Percentiles rank a stretch among this genome's conserved stretches.
Conservation (phyloP, 768 basidiomycete genomes). For the Russula ochroleuca region DNA sequence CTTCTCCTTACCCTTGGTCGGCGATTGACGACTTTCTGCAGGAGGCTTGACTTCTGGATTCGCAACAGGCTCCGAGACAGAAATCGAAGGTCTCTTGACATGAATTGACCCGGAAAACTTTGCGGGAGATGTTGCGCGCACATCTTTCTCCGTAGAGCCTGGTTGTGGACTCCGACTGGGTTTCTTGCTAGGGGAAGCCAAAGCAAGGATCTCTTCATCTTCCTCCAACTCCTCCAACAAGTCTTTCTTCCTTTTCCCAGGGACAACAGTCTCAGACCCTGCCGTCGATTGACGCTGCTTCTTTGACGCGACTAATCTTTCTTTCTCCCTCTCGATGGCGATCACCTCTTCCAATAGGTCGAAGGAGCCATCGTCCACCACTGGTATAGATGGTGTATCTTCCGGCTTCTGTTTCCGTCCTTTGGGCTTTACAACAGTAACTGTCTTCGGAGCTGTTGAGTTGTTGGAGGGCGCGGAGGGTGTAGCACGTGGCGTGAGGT, state of each 20-base stretch:
- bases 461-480: conserved; percentile 28
- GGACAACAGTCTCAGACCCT: conserved; percentile 23
- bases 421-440: conserved; percentile 30
- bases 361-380: conserved; percentile 67
- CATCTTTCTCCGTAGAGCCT: conserved; percentile 27
- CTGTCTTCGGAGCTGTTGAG: conserved; percentile 2
- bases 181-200: conserved; percentile 61
- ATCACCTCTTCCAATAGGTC: conserved; percentile 79
- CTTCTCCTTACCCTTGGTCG: conserved; percentile 56
- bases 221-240: conserved; percentile 35
- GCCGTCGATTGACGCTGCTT: conserved; percentile 29
- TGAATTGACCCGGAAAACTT: conserved; percentile 23
- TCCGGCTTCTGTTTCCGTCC: conserved; percentile 43
- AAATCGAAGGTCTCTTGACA: conserved; percentile 21
- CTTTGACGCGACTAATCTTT: conserved; percentile 28
- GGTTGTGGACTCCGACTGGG: conserved; percentile 33
- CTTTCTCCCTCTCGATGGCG: conserved; percentile 55
- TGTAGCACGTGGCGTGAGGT: conserved; percentile 25
- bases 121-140: conserved; percentile 14
- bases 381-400: conserved; percentile 48
- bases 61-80: conserved; percentile 1
- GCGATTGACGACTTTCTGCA: conserved; percentile 33
- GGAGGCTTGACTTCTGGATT: conserved; percentile 15
- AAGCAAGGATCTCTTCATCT: conserved; percentile 61
- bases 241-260: conserved; percentile 51